Percentiles rank a stretch among this genome's conserved stretches.
phyloP scores from a whole-genome alignment of 257 asterid species.

The Scutellaria barbata region DNA sequence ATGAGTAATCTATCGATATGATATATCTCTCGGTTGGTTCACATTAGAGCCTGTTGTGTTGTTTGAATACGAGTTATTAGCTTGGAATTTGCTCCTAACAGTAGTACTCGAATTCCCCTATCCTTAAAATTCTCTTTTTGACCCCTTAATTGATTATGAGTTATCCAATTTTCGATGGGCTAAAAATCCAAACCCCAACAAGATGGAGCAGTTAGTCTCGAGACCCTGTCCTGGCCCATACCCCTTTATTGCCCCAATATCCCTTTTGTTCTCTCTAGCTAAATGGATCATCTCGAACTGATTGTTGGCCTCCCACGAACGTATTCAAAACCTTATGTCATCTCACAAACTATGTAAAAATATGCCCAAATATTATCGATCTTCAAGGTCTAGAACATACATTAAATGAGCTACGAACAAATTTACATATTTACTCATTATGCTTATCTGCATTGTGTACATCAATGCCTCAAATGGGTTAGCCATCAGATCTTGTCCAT shows the following conservation, averaged over 20 bases:
- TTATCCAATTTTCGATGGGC: not conserved
- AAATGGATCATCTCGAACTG: not conserved
- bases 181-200: too few relatives aligned
- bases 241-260: too few relatives aligned
- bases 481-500: not conserved
- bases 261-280: too few relatives aligned
- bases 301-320: not conserved
- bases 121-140: not conserved
- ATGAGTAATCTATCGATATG: not conserved
- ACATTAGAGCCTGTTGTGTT: not conserved
- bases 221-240: too few relatives aligned
- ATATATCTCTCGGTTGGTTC: not conserved
- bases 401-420: too few relatives aligned
- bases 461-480: conserved; percentile 4
- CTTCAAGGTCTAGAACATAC: too few relatives aligned
- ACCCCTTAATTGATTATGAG: not conserved
- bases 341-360: not conserved
- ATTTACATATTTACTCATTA: not conserved
- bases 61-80: not conserved
- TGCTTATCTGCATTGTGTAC: not conserved
- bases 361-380: not conserved
- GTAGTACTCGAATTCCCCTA: not conserved
- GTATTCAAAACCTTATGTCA: not conserved
- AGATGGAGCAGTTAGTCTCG: too few relatives aligned
- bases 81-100: not conserved